Percentiles rank a stretch among this genome's conserved stretches.
Conservation (phyloP, 148 eudicot genomes). For the Pharnaceum exiguum region DNA sequence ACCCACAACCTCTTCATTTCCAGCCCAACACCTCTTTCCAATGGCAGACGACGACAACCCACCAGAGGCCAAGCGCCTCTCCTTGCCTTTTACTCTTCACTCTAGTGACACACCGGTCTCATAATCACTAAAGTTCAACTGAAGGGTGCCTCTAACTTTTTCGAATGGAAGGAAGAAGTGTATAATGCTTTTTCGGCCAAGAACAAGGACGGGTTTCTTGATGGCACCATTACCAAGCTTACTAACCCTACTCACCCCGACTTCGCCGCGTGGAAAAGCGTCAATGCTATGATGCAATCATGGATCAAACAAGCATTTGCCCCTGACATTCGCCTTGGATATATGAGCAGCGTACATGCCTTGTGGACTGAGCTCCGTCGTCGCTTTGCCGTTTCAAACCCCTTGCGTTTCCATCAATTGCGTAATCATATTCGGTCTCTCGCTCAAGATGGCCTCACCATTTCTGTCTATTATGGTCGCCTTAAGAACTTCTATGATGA, state of each 20-base stretch:
- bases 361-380: background rate
- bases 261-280: background rate
- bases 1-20: no score
- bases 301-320: background rate
- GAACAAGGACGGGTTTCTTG: background rate
- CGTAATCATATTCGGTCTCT: background rate
- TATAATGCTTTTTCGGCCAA: background rate
- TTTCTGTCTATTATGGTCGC: background rate
- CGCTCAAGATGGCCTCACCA: no score
- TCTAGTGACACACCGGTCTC: no score
- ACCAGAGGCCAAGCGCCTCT: no score
- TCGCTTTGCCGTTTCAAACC: background rate
- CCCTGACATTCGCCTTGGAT: background rate
- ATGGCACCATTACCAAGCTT: background rate
- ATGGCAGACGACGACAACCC: no score
- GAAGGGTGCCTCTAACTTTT: background rate
- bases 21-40: no score
- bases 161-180: background rate
- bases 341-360: background rate
- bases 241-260: background rate
- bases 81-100: no score
- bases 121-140: no score
- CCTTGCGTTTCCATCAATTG: background rate
- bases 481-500: background rate
- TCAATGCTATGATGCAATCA: background rate